phyloP scores from a whole-genome alignment of 2,329 filamentous ascomycete genomes.

The Aulographum hederae region DNA sequence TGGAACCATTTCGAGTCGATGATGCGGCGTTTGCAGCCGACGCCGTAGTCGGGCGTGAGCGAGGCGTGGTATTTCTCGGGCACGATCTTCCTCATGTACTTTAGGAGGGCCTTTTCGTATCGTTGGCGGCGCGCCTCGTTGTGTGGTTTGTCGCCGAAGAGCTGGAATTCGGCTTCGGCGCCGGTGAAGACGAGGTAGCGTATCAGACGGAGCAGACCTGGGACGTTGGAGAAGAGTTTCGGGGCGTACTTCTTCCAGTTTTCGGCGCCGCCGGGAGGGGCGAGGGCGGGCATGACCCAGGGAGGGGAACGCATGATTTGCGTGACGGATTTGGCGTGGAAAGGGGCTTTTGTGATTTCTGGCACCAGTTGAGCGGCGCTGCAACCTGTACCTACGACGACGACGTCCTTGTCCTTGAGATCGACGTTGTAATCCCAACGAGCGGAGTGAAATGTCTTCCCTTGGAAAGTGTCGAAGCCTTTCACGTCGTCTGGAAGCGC shows the following conservation, averaged over 20 bases:
- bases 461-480: slow-evolving; percentile 34
- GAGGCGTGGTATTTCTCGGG: slow-evolving; percentile 43
- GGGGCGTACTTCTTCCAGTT: slow-evolving; percentile 23
- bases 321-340: slow-evolving; percentile 35
- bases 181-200: slow-evolving; percentile 24
- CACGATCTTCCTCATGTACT: slow-evolving; percentile 28
- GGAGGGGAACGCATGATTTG: slow-evolving; percentile 40
- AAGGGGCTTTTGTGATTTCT: slow-evolving; percentile 25
- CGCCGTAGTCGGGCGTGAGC: slow-evolving; percentile 40
- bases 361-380: slow-evolving; percentile 39
- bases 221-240: slow-evolving; percentile 27
- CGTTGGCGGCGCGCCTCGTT: slow-evolving; percentile 19
- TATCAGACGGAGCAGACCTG: slow-evolving; percentile 28
- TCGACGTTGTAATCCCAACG: slow-evolving; percentile 35
- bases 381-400: slow-evolving; percentile 40
- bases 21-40: slow-evolving; percentile 47
- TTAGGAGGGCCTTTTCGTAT: slow-evolving; percentile 24
- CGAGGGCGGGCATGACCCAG: slow-evolving; percentile 29
- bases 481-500: slow-evolving; percentile 30
- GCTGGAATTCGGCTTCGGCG: slow-evolving; percentile 19
- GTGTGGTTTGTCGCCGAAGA: slow-evolving; percentile 24
- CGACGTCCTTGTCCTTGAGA: slow-evolving; percentile 34
- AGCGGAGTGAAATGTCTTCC: slow-evolving; percentile 38
- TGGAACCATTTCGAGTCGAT: slow-evolving; percentile 38
- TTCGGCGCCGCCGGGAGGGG: slow-evolving; percentile 17